These are phyloP conservation scores for Glycine tomentella DNA, from an alignment of 306 rosid species.

Conservation along the genomic window DNA sequence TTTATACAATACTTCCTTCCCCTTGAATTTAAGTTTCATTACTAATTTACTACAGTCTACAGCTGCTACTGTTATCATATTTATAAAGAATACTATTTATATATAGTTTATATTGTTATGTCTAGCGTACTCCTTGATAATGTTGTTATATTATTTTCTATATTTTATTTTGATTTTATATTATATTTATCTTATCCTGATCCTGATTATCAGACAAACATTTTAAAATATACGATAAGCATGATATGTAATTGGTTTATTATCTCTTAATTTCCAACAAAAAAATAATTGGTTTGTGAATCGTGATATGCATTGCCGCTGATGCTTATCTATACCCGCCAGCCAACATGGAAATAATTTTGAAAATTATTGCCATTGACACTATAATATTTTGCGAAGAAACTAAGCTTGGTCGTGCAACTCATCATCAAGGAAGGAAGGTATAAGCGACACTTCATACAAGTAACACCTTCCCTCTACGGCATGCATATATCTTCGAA, in stretches of 20 bases:
- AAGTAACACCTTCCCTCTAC: conserved; percentile 6
- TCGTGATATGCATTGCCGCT: neutral
- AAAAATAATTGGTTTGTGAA: neutral
- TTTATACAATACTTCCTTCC: too few species aligned
- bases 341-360: neutral
- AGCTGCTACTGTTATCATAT: too few species aligned
- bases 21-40: too few species aligned
- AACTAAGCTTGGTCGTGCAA: neutral
- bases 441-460: conserved; percentile 6
- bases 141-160: neutral
- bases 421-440: neutral
- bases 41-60: too few species aligned
- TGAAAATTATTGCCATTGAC: neutral
- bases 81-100: too few species aligned
- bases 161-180: neutral
- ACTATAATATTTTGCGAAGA: neutral
- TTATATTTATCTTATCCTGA: neutral
- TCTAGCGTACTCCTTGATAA: neutral
- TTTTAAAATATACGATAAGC: neutral
- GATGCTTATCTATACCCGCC: conserved; percentile 20
- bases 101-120: too few species aligned
- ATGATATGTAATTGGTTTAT: neutral
- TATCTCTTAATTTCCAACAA: neutral
- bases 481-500: neutral
- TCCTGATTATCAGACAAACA: neutral